These are phyloP conservation scores for Colletotrichum lini DNA, from an alignment of 2,329 filamentous ascomycete species.

Conservation along the genomic window DNA sequence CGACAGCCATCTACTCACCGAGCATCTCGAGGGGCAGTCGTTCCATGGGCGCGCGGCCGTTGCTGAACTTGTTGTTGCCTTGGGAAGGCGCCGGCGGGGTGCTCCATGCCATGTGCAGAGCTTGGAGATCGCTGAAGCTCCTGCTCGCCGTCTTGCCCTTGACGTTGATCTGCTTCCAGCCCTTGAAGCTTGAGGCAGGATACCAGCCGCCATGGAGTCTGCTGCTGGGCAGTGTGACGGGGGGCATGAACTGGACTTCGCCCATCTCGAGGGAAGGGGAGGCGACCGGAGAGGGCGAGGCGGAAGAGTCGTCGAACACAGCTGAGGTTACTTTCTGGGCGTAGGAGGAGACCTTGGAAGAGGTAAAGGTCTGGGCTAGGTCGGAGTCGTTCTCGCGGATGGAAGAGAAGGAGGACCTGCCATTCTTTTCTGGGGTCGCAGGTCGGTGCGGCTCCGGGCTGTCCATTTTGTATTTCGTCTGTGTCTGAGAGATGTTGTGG, in stretches of 20 bases:
- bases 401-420: constrained; percentile 73
- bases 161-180: constrained; percentile 75
- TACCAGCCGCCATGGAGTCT: constrained; percentile 71
- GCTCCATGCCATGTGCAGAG: constrained; percentile 69
- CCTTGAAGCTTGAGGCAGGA: constrained; percentile 70
- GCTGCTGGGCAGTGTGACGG: constrained; percentile 69
- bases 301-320: constrained; percentile 64
- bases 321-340: constrained; percentile 62
- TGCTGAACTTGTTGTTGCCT: constrained; percentile 53
- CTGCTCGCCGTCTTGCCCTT: constrained; percentile 72
- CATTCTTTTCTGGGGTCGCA: constrained; percentile 53
- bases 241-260: constrained; percentile 62
- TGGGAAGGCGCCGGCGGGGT: constrained; percentile 52
- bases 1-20: constrained; percentile 64
- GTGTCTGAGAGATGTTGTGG: constrained; percentile 32
- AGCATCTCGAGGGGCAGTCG: constrained; percentile 79
- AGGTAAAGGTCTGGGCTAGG: constrained; percentile 74
- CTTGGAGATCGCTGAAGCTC: constrained; percentile 73
- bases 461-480: constrained; percentile 48
- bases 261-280: constrained; percentile 52
- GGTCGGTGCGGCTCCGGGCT: constrained; percentile 45
- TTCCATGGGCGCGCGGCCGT: constrained; percentile 74
- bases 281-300: constrained; percentile 55
- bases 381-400: constrained; percentile 73
- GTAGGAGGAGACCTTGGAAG: constrained; percentile 74